Base-by-base conservation (phyloP, 2,329 filamentous ascomycete genomes). In the Cephalotrichum gorgonifer region DNA sequence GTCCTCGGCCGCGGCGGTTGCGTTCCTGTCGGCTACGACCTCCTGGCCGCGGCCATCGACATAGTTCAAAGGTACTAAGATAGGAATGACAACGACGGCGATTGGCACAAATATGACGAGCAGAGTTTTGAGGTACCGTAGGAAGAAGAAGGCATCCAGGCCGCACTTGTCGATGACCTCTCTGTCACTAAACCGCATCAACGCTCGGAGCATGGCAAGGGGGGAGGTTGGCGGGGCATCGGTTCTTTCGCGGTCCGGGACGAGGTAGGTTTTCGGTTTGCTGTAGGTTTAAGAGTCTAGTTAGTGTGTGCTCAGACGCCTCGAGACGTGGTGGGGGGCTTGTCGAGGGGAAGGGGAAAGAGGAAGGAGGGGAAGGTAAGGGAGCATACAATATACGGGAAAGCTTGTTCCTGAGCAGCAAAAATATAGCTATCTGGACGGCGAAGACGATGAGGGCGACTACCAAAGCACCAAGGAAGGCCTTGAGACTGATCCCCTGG, bases 141-240 rank as follows among this genome's bases (percentile, higher is more conserved):
- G 75, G 64, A 98, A 98, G 71, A 97, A 95, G 68, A 95, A 98
- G 59, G 91, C 89, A 62, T 98, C 93, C 9, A 98, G 78, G 17
- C 93, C 93, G 57, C 91, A 96, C 65, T 96, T 95, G 48, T 91
- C 85, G 58, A 98, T 95, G 56, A 98, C 81, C 57, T 95, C 88
- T 12, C 87, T 75, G 53, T 87, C 77, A 72, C 80, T 64, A 69
- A 87, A 69, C 70, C 82, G 64, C 69, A 86, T 73, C 74, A 95
- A 54, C 71, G 70, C 62, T 65, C 76, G 61, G 56, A 79, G 54
- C 51, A 83, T 64, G 14, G 69, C 69, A 62, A 75, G 70, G 33
- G 74, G 68, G 43, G 64, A 75, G 47, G 64, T 67, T 0, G 86
- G 85, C 2, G 88, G 86, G 1, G 85, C 71, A n/a, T 83, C 76